phyloP scores from a whole-genome alignment of 2,329 filamentous ascomycete species.

The Cladosporium oxysporum region DNA sequence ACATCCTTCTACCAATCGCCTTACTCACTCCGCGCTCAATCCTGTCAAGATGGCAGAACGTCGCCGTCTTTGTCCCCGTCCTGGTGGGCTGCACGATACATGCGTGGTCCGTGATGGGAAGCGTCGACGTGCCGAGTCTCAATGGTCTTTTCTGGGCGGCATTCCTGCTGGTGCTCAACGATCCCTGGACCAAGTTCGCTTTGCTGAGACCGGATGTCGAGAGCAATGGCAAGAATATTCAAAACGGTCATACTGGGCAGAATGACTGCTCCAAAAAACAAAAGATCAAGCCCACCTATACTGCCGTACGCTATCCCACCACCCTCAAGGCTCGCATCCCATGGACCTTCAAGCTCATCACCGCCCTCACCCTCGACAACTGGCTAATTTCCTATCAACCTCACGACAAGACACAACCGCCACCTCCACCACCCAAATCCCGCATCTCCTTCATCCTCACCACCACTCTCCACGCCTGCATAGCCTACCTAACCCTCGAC shows the following conservation, averaged over 20 bases:
- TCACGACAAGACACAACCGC: conserved; percentile 31
- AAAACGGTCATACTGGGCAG: not conserved
- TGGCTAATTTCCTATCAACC: conserved; percentile 31
- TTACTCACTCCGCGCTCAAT: conserved; percentile 30
- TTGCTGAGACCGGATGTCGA: conserved; percentile 5
- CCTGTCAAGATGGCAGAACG: conserved; percentile 29
- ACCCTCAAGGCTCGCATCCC: conserved; percentile 26
- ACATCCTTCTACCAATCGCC: conserved; percentile 29
- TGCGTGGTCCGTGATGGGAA: conserved; percentile 33
- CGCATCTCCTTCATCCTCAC: conserved; percentile 25
- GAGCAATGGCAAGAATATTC: not conserved
- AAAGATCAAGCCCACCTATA: conserved; percentile 18
- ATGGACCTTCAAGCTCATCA: conserved; percentile 31
- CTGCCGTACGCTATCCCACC: conserved; percentile 25
- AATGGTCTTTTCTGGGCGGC: conserved; percentile 31
- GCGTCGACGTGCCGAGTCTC: conserved; percentile 34
- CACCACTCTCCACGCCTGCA: conserved; percentile 25
- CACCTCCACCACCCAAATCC: conserved; percentile 21
- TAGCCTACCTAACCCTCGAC: conserved; percentile 31
- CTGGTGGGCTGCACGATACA: conserved; percentile 29
- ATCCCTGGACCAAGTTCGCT: conserved; percentile 31
- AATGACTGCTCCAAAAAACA: not conserved
- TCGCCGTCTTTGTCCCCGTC: conserved; percentile 29
- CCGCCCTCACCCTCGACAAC: conserved; percentile 30
- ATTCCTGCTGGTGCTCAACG: conserved; percentile 31